phyloP scores from a whole-genome alignment of 805 yeast genomes.

The Jamesozyma lodderae region DNA sequence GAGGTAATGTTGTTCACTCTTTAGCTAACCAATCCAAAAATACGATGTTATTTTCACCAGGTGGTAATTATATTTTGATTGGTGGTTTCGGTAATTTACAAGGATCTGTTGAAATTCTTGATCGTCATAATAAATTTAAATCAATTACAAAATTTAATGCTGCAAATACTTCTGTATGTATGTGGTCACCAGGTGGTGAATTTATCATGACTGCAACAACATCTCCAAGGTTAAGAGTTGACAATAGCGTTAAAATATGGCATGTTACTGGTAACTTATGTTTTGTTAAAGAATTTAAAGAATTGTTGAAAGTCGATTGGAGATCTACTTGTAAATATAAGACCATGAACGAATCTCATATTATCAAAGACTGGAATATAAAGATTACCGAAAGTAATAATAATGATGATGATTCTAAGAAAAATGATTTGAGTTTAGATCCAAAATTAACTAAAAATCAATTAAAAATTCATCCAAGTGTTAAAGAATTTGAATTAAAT shows the following conservation, averaged over 20 bases:
- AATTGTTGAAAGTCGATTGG: constrained; percentile 79
- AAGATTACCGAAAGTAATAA: not conserved
- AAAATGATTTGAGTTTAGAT: constrained; percentile 28
- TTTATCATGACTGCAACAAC: constrained; percentile 92
- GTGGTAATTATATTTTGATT: constrained; percentile 79
- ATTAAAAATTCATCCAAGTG: constrained; percentile 64
- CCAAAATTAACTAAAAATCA: constrained; percentile 41
- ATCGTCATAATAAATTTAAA: constrained; percentile 75
- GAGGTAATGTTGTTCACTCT: constrained; percentile 79
- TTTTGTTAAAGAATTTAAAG: constrained; percentile 70
- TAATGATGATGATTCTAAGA: constrained; percentile 2
- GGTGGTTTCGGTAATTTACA: constrained; percentile 98
- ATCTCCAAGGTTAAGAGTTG: constrained; percentile 92
- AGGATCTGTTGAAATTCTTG: constrained; percentile 92
- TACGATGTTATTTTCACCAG: constrained; percentile 87
- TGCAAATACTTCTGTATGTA: constrained; percentile 89
- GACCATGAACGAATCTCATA: constrained; percentile 23
- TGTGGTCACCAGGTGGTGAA: constrained; percentile 97
- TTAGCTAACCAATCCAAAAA: constrained; percentile 84
- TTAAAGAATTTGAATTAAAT: constrained; percentile 41
- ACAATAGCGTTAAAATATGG: constrained; percentile 91
- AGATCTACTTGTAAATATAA: constrained; percentile 40
- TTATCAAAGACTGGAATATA: constrained; percentile 24
- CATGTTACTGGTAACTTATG: constrained; percentile 78
- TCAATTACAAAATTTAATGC: constrained; percentile 82